Evolutionary conservation across 768 basidiomycete species (phyloP).

Genomic region (Lactarius trivialis): DNA sequence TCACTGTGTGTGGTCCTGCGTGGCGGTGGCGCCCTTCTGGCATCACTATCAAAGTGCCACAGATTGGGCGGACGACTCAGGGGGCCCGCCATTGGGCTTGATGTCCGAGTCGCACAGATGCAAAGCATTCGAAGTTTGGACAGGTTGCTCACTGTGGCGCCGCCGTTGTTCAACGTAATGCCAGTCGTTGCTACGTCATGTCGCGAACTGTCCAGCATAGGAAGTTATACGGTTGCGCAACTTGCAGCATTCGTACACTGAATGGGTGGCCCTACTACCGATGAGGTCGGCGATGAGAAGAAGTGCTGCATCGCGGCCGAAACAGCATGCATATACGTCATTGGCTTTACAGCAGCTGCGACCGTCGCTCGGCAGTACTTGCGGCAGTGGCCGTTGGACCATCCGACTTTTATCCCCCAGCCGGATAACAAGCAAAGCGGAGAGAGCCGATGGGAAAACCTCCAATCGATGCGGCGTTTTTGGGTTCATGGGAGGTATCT

Average conservation of each 20-base stretch:
- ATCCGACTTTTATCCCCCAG: neutral
- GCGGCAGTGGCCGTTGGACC: neutral
- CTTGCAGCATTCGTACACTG: neutral
- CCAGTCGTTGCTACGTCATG: neutral
- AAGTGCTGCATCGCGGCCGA: neutral
- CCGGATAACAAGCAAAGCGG: neutral
- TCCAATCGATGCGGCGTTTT: neutral
- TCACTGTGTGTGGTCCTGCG: neutral
- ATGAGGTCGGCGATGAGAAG: neutral
- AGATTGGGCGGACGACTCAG: neutral
- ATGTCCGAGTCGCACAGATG: too few species aligned
- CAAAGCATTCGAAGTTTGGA: neutral
- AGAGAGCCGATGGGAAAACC: neutral
- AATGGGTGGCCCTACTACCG: neutral
- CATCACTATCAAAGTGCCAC: neutral
- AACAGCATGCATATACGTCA: neutral
- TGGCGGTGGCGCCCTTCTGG: neutral
- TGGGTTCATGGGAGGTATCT: neutral
- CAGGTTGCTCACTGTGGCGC: too few species aligned
- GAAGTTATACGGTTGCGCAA: neutral
- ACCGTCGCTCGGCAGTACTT: neutral
- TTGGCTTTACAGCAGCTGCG: neutral
- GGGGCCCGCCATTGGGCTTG: neutral
- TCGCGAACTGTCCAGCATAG: neutral
- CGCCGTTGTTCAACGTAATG: too few species aligned